Percentiles rank a stretch among this genome's conserved stretches.
Evolutionary conservation across 805 yeast species (phyloP).

Genomic region (Cyberlindnera euphorbiae): DNA sequence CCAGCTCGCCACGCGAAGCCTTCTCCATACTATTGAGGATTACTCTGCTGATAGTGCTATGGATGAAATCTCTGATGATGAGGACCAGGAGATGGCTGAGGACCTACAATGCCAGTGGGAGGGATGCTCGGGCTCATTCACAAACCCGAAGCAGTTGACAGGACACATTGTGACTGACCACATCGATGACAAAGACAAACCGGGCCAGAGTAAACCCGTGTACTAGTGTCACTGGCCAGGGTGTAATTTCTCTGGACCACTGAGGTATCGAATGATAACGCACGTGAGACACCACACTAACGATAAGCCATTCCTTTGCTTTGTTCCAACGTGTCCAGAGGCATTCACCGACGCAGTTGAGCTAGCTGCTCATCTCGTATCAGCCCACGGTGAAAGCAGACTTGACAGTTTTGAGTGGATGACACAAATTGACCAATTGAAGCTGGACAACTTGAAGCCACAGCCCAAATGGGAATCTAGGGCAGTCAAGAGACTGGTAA

Average conservation of each 20-base stretch:
- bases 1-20: too few relatives aligned
- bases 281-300: constrained; percentile 66
- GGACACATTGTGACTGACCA: constrained; percentile 11
- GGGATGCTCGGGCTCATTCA: not conserved
- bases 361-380: constrained; percentile 56
- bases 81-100: not conserved
- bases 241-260: constrained; percentile 50
- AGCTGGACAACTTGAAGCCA: constrained; percentile 6
- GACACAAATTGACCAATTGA: constrained; percentile 14
- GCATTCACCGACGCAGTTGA: constrained; percentile 58
- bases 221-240: constrained; percentile 53
- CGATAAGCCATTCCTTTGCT: constrained; percentile 61
- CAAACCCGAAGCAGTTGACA: constrained; percentile 4
- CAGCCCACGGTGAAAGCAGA: constrained; percentile 38
- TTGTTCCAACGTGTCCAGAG: constrained; percentile 60
- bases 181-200: constrained; percentile 5
- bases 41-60: too few relatives aligned
- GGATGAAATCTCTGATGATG: constrained; percentile 4
- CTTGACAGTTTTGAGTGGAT: constrained; percentile 15
- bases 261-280: constrained; percentile 50
- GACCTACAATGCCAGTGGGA: constrained; percentile 15
- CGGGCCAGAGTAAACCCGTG: not conserved
- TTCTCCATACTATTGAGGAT: too few relatives aligned
- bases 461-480: constrained; percentile 6
- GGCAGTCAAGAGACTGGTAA: constrained; percentile 8